Evolutionary conservation across 192 early-diverging fungal genomes (phyloP), one percentile per base, ranked within the genome.

Genomic region (Coemansia sp.): DNA sequence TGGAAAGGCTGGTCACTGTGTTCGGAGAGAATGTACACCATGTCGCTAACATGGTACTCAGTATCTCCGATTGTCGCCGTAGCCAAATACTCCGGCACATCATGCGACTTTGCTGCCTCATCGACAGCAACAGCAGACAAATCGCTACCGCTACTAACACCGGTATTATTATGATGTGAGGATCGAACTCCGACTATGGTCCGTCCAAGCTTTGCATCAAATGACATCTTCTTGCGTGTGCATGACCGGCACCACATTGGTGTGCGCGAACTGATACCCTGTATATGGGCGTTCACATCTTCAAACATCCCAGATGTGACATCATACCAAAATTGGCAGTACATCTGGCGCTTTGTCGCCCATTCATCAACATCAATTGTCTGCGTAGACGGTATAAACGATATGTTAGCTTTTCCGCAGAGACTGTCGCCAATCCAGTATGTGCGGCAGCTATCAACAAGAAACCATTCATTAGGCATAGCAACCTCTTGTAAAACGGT

Each of bases 321-420:
- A 57, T 88, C 86, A 53, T 88, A 87, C 86, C 84, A 87, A 52
- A 75, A 86, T 61, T 85, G 62, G 62, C 84, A 87, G 52, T 84
- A 83, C 54, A 84, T 59, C 14, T 63, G 66, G 14, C 65, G 61
- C 30, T 64, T 63, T 23, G 62, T 27, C 6, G 68, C 70, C 56
- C 72, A 75, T 22, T 68, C 57, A 53, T 67, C 68, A 21, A 66
- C 57, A 11, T 79, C 64, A 2, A 80, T 27, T 24, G 79, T 62
- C 59, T 64, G 56, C 17, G 36, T 31, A 8, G 78, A 65, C 25
- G 66, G 31, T 54, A 84, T 75, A 14, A 75, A 76, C 6, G 73
- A 55, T 2, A 76, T 63, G n/a, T 61, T 61, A 11, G 77, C 72
- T 63, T 85, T 85, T 23, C 85, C 85, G 51, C 84, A 75, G 9